phyloP scores from a whole-genome alignment of 495 filamentous ascomycete species.

The Staphylotrichum longicolle region DNA sequence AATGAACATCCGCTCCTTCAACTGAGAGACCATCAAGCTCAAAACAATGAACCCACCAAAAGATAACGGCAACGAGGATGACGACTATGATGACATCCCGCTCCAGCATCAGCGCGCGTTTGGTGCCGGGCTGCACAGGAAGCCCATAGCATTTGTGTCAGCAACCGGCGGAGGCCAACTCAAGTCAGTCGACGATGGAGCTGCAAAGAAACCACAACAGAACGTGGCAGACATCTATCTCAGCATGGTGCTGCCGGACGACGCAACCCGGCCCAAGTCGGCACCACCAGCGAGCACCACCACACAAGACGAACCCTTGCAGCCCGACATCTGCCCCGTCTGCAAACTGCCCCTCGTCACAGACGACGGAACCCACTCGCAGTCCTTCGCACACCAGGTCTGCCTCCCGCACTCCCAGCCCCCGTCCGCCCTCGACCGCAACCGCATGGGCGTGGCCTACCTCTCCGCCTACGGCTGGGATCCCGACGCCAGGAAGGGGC shows the following conservation, averaged over 20 bases:
- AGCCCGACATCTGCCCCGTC: slow-evolving; percentile 30
- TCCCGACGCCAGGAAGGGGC: slow-evolving; percentile 70
- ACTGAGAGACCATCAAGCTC: too few species aligned
- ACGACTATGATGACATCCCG: slow-evolving; percentile 59
- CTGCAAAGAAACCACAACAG: slow-evolving; percentile 26
- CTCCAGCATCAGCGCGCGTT: slow-evolving; percentile 74
- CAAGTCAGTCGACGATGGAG: slow-evolving; percentile 36
- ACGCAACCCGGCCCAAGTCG: slow-evolving; percentile 17
- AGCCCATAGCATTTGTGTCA: slow-evolving; percentile 77
- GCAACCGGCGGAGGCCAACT: slow-evolving; percentile 53
- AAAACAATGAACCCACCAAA: not conserved
- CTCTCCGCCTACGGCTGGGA: slow-evolving; percentile 84
- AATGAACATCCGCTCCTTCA: too few species aligned
- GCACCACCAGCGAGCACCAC: slow-evolving; percentile 3
- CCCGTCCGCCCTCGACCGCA: slow-evolving; percentile 79
- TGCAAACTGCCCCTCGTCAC: slow-evolving; percentile 38
- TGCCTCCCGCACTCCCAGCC: slow-evolving; percentile 78
- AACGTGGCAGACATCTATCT: slow-evolving; percentile 66
- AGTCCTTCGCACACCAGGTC: slow-evolving; percentile 77
- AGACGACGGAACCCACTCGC: slow-evolving; percentile 52
- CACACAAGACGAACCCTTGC: not conserved
- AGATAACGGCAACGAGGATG: slow-evolving; percentile 20
- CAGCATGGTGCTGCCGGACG: slow-evolving; percentile 62
- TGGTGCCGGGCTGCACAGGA: slow-evolving; percentile 71
- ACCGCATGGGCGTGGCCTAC: slow-evolving; percentile 68